Evolutionary conservation across 2,329 filamentous ascomycete genomes (phyloP).

Genomic region (Seiridium cupressi): DNA sequence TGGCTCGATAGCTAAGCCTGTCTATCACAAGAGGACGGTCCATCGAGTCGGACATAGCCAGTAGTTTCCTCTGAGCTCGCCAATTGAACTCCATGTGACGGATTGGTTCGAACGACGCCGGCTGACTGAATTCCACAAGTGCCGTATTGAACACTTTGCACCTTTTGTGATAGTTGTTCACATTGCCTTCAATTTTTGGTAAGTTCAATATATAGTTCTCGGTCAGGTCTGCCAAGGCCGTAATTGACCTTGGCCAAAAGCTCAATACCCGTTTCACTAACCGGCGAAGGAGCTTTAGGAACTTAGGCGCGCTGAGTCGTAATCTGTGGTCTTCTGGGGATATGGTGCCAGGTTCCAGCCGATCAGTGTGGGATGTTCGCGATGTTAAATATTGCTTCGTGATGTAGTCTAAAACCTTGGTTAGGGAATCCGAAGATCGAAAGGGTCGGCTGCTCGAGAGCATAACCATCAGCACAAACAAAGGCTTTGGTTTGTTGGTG

Average conservation of each 20-base stretch:
- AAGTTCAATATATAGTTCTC: constrained; percentile 26
- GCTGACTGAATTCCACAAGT: constrained; percentile 34
- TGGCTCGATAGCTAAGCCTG: constrained; percentile 49
- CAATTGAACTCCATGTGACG: constrained; percentile 48
- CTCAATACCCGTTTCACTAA: constrained; percentile 20
- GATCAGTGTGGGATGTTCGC: constrained; percentile 9
- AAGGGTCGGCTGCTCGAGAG: constrained; percentile 32
- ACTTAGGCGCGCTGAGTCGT: constrained; percentile 17
- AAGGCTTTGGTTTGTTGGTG: constrained; percentile 30
- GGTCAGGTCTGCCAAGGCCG: constrained; percentile 26
- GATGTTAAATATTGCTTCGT: constrained; percentile 18
- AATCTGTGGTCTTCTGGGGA: not conserved
- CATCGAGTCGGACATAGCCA: constrained; percentile 49
- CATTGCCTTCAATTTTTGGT: constrained; percentile 7
- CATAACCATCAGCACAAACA: constrained; percentile 37
- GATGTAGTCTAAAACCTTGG: constrained; percentile 32
- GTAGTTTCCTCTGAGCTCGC: constrained; percentile 54
- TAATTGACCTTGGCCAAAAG: constrained; percentile 25
- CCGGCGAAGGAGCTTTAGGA: constrained; percentile 22
- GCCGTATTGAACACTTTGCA: constrained; percentile 39
- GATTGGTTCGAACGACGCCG: constrained; percentile 30
- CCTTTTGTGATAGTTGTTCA: constrained; percentile 22
- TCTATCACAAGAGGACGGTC: constrained; percentile 50
- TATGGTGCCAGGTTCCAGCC: not conserved
- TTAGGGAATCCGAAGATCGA: constrained; percentile 25